Evolutionary conservation across 805 yeast species (phyloP).

Genomic region (Metschnikowia drakensbergensis): DNA sequence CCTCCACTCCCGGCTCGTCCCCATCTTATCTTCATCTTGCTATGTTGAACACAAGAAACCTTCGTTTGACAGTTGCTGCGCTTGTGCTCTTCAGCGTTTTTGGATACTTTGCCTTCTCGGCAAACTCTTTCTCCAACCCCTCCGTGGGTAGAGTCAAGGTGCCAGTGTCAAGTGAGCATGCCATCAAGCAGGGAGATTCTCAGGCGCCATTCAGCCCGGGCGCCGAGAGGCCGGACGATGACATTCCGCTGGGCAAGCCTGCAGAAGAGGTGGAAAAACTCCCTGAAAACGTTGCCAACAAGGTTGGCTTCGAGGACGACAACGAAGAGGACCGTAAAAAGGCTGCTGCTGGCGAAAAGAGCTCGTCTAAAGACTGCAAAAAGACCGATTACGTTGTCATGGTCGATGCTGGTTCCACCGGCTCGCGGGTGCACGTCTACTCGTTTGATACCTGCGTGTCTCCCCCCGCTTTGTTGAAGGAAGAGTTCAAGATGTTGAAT

Average conservation of each 20-base stretch:
- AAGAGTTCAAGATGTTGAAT: slow-evolving; percentile 80
- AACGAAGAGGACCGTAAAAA: neutral
- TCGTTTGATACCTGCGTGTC: slow-evolving; percentile 81
- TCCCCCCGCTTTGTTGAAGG: slow-evolving; percentile 77
- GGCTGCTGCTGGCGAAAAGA: slow-evolving; percentile 1
- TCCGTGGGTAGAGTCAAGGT: slow-evolving; percentile 26
- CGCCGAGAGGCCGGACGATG: neutral
- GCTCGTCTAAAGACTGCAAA: slow-evolving; percentile 19
- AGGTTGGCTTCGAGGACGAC: neutral
- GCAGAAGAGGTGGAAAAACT: neutral
- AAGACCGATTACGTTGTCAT: slow-evolving; percentile 73
- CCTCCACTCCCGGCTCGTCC: neutral
- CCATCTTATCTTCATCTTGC: neutral
- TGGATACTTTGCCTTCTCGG: slow-evolving; percentile 46
- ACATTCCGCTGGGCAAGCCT: slow-evolving; percentile 2
- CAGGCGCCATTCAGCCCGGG: neutral
- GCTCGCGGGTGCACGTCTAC: slow-evolving; percentile 93
- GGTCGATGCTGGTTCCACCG: slow-evolving; percentile 98
- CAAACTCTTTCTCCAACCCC: slow-evolving; percentile 31
- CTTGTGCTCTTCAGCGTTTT: slow-evolving; percentile 49
- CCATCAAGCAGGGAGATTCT: slow-evolving; percentile 11
- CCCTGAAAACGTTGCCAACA: slow-evolving; percentile 1
- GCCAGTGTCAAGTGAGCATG: slow-evolving; percentile 11
- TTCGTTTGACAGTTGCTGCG: slow-evolving; percentile 51
- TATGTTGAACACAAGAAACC: slow-evolving; percentile 44